A percentile compares a stretch with the other conserved stretches of the same genome.
Conservation (phyloP, 352 stramenopile species). For the Phytophthora chlamydospora region DNA sequence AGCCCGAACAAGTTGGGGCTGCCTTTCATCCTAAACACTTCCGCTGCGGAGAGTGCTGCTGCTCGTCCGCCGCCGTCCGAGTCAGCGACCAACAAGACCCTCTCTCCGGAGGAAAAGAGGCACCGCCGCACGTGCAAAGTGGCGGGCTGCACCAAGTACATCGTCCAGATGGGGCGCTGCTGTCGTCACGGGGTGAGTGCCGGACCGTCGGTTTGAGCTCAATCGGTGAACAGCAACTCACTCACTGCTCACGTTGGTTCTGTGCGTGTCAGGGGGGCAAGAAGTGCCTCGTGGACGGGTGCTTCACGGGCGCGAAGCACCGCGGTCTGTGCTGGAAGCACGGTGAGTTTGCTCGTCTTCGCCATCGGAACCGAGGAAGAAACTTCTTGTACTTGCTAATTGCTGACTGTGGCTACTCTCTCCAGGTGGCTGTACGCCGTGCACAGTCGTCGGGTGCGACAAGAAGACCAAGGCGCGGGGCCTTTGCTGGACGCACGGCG, state of each 20-base stretch:
- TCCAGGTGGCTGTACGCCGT: slow-evolving; percentile 52
- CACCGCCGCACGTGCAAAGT: slow-evolving; percentile 36
- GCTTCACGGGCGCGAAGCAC: slow-evolving; percentile 3
- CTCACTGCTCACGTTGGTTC: no score
- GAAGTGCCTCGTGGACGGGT: slow-evolving; percentile 48
- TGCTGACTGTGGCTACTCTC: no score
- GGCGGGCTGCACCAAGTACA: slow-evolving; percentile 45
- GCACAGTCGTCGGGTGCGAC: slow-evolving; percentile 53
- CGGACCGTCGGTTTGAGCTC: not conserved
- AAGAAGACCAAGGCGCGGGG: slow-evolving; percentile 81
- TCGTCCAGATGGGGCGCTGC: slow-evolving; percentile 47
- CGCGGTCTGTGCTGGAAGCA: no score
- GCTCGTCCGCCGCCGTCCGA: not conserved
- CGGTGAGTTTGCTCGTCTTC: no score
- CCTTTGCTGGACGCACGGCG: slow-evolving; percentile 87
- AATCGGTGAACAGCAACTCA: no score
- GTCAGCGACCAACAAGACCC: not conserved
- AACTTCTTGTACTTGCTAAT: no score
- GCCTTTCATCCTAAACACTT: slow-evolving; percentile 6
- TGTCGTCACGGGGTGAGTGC: slow-evolving; percentile 42
- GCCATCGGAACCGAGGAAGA: no score
- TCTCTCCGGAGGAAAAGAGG: slow-evolving; percentile 30
- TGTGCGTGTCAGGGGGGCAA: slow-evolving; percentile 44
- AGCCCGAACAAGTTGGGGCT: slow-evolving; percentile 7
- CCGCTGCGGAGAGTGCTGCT: no score